Conservation (phyloP, 2,329 filamentous ascomycete genomes). For the Fusarium sp. region DNA sequence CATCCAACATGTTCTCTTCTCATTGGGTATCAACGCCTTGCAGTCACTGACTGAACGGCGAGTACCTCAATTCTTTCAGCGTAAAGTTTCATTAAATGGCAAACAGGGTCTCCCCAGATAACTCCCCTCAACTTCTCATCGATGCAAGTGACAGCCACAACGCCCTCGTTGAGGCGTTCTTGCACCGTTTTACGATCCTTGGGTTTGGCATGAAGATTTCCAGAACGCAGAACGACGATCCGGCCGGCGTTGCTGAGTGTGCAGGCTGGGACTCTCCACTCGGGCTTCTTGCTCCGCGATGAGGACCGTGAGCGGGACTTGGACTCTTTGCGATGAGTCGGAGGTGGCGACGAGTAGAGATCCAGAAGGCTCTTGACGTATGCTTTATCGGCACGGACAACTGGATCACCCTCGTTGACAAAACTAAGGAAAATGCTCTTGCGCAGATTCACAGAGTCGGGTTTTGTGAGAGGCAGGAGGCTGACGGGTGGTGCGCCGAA, state of each 20-base stretch:
- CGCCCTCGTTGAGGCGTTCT: slow-evolving; percentile 67
- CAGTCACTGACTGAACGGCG: slow-evolving; percentile 69
- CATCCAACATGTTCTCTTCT: neutral
- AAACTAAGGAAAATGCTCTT: slow-evolving; percentile 85
- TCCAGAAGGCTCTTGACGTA: slow-evolving; percentile 81
- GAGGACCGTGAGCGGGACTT: slow-evolving; percentile 32
- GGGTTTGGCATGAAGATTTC: slow-evolving; percentile 54
- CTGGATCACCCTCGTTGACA: slow-evolving; percentile 88
- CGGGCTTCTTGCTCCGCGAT: slow-evolving; percentile 51
- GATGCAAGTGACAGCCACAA: slow-evolving; percentile 76
- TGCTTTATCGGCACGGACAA: slow-evolving; percentile 79
- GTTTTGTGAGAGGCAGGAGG: slow-evolving; percentile 75
- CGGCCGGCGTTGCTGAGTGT: slow-evolving; percentile 78
- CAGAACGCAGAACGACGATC: slow-evolving; percentile 74
- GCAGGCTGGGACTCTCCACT: slow-evolving; percentile 75
- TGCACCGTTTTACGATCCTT: slow-evolving; percentile 63
- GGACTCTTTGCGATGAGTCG: slow-evolving; percentile 30
- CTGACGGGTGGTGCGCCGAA: slow-evolving; percentile 88
- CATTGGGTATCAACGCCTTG: slow-evolving; percentile 16
- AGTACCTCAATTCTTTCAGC: slow-evolving; percentile 77
- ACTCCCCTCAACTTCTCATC: slow-evolving; percentile 77
- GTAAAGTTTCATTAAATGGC: slow-evolving; percentile 86
- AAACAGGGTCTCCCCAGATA: slow-evolving; percentile 85
- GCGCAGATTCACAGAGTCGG: slow-evolving; percentile 60
- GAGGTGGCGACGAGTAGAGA: slow-evolving; percentile 72